Base-by-base conservation (phyloP, 495 filamentous ascomycete species). In the Trichoderma parareesei region DNA sequence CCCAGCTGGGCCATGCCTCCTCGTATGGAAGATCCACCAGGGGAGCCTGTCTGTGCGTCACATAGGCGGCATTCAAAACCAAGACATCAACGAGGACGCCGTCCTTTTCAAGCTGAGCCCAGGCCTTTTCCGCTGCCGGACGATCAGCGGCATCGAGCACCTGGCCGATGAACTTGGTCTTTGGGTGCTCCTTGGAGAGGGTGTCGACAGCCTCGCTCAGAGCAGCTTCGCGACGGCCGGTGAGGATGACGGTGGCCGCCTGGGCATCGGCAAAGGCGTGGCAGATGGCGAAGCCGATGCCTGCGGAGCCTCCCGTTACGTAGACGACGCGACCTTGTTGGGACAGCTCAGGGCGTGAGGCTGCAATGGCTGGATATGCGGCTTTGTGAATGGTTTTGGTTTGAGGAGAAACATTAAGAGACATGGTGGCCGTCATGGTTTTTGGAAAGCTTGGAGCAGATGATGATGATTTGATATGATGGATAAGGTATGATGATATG, bases 261-360 rank as follows among this genome's bases (percentile, higher is more conserved):
- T 68, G 65, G 10, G 78, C 78, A 14, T 66, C 64, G 13, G 76
- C 68, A 61, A 80, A 79, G 40, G 65, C 66, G 37, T 60, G 69
- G 42, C 73, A 73, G 41, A 75, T 79, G 14, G 71, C 69, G 10
- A 68, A 65, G 37, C 78, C 78, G 53, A 80, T 78, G 18, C 75
- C 74, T 27, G 60, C 62, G 1, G 69, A 65, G 49, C 67, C 78
- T 11, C 81, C 83, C 6, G 82, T 83, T 38, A 86, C 68, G 33
- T 84, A 64, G 33, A 85, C 72, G 4, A 70, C 77, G 49, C 78
- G 78, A 62, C 77, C 76, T 6, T 70, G 67, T 33, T 79, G 77
- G 48, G 74, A 78, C 38, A 82, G 76, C 65, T 75, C 66, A 20
- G 75, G 69, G 13, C 74, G 74, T 0, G 68, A 63, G 20, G 81